These are phyloP conservation scores for Balansia obtecta DNA, from an alignment of 2,329 filamentous ascomycete genomes.

Conservation along the genomic window DNA sequence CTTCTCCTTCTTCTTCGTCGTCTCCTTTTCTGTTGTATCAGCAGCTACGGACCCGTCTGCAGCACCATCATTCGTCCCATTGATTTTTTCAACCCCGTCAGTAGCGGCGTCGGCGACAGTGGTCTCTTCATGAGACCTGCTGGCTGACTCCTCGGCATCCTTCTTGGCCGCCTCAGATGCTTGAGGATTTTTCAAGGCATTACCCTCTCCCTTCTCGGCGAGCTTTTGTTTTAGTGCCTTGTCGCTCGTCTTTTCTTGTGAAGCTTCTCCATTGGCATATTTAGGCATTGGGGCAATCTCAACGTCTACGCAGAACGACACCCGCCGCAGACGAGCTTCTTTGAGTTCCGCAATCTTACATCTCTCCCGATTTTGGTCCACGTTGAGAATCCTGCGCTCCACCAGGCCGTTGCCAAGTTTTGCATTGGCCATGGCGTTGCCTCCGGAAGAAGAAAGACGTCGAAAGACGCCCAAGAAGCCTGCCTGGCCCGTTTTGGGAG, in stretches of 20 bases:
- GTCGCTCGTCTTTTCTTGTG: conserved; percentile 28
- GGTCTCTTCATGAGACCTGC: neutral
- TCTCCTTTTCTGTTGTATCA: conserved; percentile 26
- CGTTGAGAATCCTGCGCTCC: conserved; percentile 70
- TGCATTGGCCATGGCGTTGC: conserved; percentile 17
- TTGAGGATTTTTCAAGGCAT: conserved; percentile 57
- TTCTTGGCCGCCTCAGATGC: conserved; percentile 40
- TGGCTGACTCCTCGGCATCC: conserved; percentile 21
- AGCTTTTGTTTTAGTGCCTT: conserved; percentile 47
- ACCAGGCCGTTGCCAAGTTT: conserved; percentile 52
- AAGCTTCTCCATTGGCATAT: conserved; percentile 51
- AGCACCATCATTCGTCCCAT: conserved; percentile 14
- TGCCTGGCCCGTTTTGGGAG: conserved; percentile 53
- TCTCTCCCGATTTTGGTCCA: conserved; percentile 67
- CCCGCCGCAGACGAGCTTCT: conserved; percentile 67
- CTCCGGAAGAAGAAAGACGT: conserved; percentile 59
- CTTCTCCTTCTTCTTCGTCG: conserved; percentile 75
- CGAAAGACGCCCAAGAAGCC: conserved; percentile 76
- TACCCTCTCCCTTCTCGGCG: conserved; percentile 60
- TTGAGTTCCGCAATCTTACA: conserved; percentile 71
- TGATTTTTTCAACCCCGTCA: conserved; percentile 9
- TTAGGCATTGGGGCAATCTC: conserved; percentile 84
- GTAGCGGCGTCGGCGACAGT: neutral
- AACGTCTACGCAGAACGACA: conserved; percentile 93
- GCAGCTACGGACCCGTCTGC: conserved; percentile 8